These are phyloP conservation scores for Pleurozium schreberi DNA, from an alignment of 225 moss, liverwort and hornwort species.

Conservation along the genomic window DNA sequence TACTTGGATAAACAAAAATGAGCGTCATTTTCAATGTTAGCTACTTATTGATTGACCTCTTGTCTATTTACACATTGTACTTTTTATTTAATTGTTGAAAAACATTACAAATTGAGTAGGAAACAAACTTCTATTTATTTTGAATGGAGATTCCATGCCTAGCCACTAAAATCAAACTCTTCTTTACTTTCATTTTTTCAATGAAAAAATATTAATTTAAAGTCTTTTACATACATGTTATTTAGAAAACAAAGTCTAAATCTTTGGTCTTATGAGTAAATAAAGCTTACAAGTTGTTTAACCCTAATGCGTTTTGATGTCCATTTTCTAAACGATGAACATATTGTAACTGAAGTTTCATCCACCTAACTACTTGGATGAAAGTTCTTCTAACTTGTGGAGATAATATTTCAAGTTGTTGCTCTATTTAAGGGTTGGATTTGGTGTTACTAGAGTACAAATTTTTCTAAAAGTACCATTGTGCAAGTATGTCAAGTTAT, in stretches of 20 bases:
- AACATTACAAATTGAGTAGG: background rate
- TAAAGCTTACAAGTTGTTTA: background rate
- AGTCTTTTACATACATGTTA: background rate
- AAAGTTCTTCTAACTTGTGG: too few species aligned
- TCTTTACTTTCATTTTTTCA: background rate
- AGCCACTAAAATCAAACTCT: background rate
- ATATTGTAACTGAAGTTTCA: too few species aligned
- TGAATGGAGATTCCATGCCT: background rate
- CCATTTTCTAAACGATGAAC: too few species aligned
- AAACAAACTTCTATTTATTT: background rate
- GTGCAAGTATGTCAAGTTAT: too few species aligned
- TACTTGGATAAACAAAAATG: too few species aligned
- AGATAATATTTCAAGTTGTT: too few species aligned
- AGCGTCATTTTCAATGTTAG: background rate
- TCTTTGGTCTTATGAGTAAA: background rate
- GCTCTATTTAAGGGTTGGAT: too few species aligned
- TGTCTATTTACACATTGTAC: background rate
- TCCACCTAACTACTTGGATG: too few species aligned
- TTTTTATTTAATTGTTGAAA: background rate
- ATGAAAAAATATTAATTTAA: background rate
- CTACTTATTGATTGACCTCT: background rate
- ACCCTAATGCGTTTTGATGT: too few species aligned
- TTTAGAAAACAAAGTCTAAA: background rate
- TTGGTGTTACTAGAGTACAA: too few species aligned
- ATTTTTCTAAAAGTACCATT: too few species aligned